Conservation (phyloP, 129 eudicot genomes). For the Flaveria brownii region DNA sequence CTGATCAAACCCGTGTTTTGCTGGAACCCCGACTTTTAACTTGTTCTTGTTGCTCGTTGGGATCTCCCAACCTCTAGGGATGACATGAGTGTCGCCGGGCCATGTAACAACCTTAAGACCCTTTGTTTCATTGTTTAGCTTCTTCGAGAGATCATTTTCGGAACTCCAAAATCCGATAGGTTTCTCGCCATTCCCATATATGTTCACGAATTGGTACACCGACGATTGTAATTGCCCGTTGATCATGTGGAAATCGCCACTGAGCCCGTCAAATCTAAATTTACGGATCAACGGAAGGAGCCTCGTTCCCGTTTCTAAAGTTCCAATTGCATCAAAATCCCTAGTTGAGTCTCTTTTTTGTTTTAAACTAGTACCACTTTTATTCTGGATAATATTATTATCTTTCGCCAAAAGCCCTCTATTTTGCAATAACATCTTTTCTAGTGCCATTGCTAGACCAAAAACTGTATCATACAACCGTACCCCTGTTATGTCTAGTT, state of each 20-base stretch:
- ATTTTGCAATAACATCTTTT: not conserved
- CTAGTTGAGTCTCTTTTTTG: not conserved
- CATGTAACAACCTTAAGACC: not conserved
- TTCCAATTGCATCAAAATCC: not conserved
- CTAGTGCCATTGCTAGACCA: conserved; percentile 7
- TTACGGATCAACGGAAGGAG: conserved; percentile 2
- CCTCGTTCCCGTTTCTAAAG: not conserved
- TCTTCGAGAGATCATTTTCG: not conserved
- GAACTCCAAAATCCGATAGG: not conserved
- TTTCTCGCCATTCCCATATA: not conserved
- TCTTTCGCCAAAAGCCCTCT: too few relatives aligned
- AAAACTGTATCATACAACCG: conserved; percentile 2
- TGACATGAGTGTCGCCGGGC: conserved; percentile 9
- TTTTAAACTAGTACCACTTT: too few relatives aligned
- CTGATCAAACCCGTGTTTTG: conserved; percentile 1
- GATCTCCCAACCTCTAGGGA: conserved; percentile 16
- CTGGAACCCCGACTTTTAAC: not conserved
- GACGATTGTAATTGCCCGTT: not conserved
- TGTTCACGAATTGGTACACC: not conserved
- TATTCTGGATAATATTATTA: too few relatives aligned
- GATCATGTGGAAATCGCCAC: not conserved
- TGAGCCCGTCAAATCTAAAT: not conserved
- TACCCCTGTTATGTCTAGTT: not conserved
- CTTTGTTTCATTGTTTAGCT: too few relatives aligned
- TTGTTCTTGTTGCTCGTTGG: not conserved